Evolutionary conservation across 495 filamentous ascomycete species (phyloP), one percentile per base, ranked within the genome.

Genomic region (Apiosordaria backusii): DNA sequence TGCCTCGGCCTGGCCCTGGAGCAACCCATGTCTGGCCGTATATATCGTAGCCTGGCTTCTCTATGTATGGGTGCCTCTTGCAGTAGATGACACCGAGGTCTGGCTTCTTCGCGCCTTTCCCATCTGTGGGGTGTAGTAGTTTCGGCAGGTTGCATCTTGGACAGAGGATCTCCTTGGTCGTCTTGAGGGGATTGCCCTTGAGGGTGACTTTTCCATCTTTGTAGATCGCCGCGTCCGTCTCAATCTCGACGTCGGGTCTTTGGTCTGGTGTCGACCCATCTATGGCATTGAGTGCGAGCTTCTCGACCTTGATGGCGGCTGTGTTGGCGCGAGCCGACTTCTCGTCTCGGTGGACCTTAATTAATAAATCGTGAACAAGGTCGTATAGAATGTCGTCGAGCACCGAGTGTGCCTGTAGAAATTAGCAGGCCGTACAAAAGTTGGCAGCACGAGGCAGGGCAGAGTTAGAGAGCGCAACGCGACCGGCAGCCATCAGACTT

Each of bases 101-200:
- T 6, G 86, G 84, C 69, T 85, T 84, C 45, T 80, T 79, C 22
- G 85, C 82, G 23, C 85, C 85, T 62, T 83, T 82, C 27, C 88
- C 88, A 26, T 86, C 83, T 22, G 84, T 84, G 4, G 88, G 88
- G 68, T 89, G 83, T 53, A 89, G 72, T 29, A 90, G 80, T 45
- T 84, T 83, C 21, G 88, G 88, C 22, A 89, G 81, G 64, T 86
- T 84, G 65, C 89, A 91, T 65, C 85, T 84, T 7, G 86, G 84
- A 64, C 89, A 91, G 23, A 80, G 81, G 61, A 91, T 88, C 70
- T 93, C 89, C 64, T 86, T 85, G 25, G 86, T 88, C 13, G 88
- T 92, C 60, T 86, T 83, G 35, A 94, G 77, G 1, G 91, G 90
- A 69, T 93, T 93, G 21, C 89, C 90, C 70, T 89, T 91, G 55